Base-by-base conservation (phyloP, 2,329 filamentous ascomycete genomes). In the Fusarium robinianum region DNA sequence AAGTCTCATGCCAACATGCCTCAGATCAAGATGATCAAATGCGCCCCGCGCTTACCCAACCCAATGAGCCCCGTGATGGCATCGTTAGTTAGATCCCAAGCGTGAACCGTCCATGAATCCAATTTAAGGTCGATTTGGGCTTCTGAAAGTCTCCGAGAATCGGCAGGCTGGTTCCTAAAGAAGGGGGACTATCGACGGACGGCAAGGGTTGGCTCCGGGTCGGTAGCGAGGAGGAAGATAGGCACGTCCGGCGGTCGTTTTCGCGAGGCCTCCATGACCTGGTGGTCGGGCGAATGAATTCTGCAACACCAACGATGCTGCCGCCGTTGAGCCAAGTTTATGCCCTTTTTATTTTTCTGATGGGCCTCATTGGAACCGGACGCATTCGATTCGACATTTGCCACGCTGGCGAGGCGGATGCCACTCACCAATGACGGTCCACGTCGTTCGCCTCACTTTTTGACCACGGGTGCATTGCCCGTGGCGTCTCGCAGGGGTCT, bases 381-480 rank as follows among this genome's bases (percentile, higher is more conserved):
- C 45, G 44, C 48, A 57, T 32, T 45, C 54, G 48, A 44, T 55
- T 58, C 42, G 48, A 45, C 48, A 51, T 53, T 62, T 57, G 58
- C 58, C 58, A 62, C 58, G 58, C 58, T 60, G 56, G 58, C 58
- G 59, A 53, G 58, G 58, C 58, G 58, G 55, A 51, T 46, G 27
- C 47, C 48, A 44, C 43, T 57, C 58, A 41, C 57, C 58, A 61
- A 62, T 62, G 41, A 37, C 44, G 42, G 53, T 55, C 55, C 48
- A 51, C 52, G 49, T 57, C 49, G 58, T 51, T 61, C 58, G 58
- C 58, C 58, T 61, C 58, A 61, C 58, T 61, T 61, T 61, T 53
- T 49, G 34, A 49, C 41, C 45, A 29, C 34, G 38, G 39, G 30
- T 41, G 30, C 52, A 32, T 53, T 43, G 29, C 42, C 41, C 42